These are phyloP conservation scores for Orbilia quercus DNA, from an alignment of 2,329 filamentous ascomycete species.

Conservation along the genomic window DNA sequence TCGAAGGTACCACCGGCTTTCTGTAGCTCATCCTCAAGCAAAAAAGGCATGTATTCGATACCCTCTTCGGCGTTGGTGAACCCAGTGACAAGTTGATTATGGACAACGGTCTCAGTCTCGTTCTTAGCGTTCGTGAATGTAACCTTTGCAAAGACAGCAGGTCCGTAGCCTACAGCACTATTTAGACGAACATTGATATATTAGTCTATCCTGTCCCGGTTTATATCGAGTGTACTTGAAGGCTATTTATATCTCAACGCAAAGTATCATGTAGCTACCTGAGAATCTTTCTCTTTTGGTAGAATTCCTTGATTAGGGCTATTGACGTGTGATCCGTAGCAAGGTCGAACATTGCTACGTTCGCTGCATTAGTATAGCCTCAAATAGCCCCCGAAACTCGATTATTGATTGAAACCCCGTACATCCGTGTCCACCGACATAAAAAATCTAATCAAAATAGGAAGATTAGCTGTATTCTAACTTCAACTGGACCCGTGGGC, in stretches of 20 bases:
- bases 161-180: constrained; percentile 75
- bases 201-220: too few species aligned
- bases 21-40: constrained; percentile 70
- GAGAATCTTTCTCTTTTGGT: constrained; percentile 71
- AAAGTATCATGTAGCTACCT: constrained; percentile 55
- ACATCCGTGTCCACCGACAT: constrained; percentile 71
- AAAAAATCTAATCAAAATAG: constrained; percentile 65
- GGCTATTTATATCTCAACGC: too few species aligned
- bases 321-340: constrained; percentile 70
- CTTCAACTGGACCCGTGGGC: too few species aligned
- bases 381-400: too few species aligned
- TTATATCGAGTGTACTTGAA: too few species aligned
- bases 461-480: constrained; percentile 2
- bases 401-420: constrained; percentile 60
- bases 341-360: constrained; percentile 74
- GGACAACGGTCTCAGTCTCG: constrained; percentile 69
- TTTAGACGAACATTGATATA: not conserved
- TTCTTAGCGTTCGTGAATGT: constrained; percentile 67
- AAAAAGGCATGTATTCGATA: constrained; percentile 68
- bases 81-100: constrained; percentile 71
- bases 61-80: constrained; percentile 72
- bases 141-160: constrained; percentile 72
- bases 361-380: constrained; percentile 23
- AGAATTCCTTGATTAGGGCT: constrained; percentile 73
- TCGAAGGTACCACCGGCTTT: constrained; percentile 69